phyloP scores from a whole-genome alignment of 768 basidiomycete species.

The Flagelloscypha sp. region DNA sequence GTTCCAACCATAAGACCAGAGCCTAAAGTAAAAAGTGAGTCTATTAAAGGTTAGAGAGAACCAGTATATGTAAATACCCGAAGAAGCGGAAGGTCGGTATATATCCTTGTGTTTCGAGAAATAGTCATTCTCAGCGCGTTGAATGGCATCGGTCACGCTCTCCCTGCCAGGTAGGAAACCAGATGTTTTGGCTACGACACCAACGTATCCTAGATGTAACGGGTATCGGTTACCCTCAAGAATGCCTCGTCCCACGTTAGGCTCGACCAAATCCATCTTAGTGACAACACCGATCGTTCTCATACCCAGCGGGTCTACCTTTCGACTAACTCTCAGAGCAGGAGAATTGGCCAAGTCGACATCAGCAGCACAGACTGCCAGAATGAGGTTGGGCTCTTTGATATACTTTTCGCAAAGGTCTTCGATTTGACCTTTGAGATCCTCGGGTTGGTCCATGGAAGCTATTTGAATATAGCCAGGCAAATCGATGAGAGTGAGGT shows the following conservation, averaged over 20 bases:
- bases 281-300: slow-evolving; percentile 97
- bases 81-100: slow-evolving; percentile 53
- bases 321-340: slow-evolving; percentile 84
- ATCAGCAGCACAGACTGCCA: slow-evolving; percentile 98
- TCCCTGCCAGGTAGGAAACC: slow-evolving; percentile 47
- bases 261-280: slow-evolving; percentile 95
- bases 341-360: slow-evolving; percentile 98
- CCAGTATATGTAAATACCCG: no score
- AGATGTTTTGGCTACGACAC: slow-evolving; percentile 82
- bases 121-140: slow-evolving; percentile 56
- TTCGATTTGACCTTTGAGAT: slow-evolving; percentile 88
- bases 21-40: no score
- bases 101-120: slow-evolving; percentile 56
- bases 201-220: slow-evolving; percentile 95
- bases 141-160: slow-evolving; percentile 39
- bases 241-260: slow-evolving; percentile 75
- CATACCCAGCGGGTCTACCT: slow-evolving; percentile 89
- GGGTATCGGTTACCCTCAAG: slow-evolving; percentile 89
- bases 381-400: slow-evolving; percentile 97
- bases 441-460: slow-evolving; percentile 92
- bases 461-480: slow-evolving; percentile 96
- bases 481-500: slow-evolving; percentile 94
- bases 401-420: slow-evolving; percentile 92
- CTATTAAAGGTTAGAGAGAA: no score
- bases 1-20: slow-evolving; percentile 89